Evolutionary conservation across 495 filamentous ascomycete genomes (phyloP).

Genomic region (Penicillium malachiteum): DNA sequence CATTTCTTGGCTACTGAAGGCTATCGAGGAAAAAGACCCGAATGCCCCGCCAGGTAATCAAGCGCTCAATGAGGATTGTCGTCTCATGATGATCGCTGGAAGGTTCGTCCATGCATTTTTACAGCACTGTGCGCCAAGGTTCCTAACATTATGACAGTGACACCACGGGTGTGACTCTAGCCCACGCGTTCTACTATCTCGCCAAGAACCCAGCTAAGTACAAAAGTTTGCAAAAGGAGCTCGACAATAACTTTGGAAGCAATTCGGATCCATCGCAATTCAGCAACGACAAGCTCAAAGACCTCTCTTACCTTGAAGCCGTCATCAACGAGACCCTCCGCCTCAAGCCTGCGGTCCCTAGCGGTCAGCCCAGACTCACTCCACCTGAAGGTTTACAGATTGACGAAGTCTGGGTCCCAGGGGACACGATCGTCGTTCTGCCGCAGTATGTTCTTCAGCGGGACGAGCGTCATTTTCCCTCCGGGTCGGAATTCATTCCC

Average conservation of each 20-base stretch:
- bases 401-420: slow-evolving; percentile 44
- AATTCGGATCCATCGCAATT: background rate
- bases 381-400: slow-evolving; percentile 45
- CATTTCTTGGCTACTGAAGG: background rate
- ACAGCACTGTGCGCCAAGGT: background rate
- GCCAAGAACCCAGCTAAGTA: background rate
- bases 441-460: slow-evolving; percentile 32
- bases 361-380: slow-evolving; percentile 35
- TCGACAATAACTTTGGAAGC: background rate
- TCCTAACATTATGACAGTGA: background rate
- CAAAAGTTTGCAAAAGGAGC: background rate
- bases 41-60: background rate
- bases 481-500: slow-evolving; percentile 49
- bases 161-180: background rate
- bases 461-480: slow-evolving; percentile 28
- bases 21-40: background rate
- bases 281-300: background rate
- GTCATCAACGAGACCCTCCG: slow-evolving; percentile 42
- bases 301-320: slow-evolving; percentile 42
- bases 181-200: background rate
- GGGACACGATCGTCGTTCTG: slow-evolving; percentile 33
- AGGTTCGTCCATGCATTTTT: background rate
- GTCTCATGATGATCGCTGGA: background rate
- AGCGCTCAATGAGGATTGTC: background rate
- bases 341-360: slow-evolving; percentile 21